These are phyloP conservation scores for Penicillium freii DNA, from an alignment of 2,329 filamentous ascomycete genomes.

Conservation along the genomic window DNA sequence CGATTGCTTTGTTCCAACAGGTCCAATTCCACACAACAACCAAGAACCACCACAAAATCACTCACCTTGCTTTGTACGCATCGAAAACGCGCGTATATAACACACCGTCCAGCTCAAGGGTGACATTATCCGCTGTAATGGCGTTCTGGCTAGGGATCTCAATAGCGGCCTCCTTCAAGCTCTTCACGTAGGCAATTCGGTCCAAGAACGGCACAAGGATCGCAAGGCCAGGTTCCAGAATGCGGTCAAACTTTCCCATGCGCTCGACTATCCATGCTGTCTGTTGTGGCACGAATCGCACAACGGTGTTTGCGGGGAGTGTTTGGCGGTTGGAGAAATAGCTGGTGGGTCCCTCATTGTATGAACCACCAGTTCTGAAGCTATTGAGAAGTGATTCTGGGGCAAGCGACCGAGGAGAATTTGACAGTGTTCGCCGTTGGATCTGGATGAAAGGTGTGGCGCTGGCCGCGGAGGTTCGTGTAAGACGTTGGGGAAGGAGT, in stretches of 20 bases:
- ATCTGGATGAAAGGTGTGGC: conserved; percentile 24
- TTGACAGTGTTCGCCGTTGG: conserved; percentile 33
- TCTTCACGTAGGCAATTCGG: conserved; percentile 96
- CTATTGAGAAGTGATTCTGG: conserved; percentile 36
- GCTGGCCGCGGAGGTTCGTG: conserved; percentile 14
- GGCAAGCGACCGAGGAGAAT: conserved; percentile 28
- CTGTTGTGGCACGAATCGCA: conserved; percentile 98
- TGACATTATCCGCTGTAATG: conserved; percentile 98
- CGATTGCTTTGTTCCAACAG: neutral
- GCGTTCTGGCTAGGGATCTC: conserved; percentile 97
- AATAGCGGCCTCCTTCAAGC: conserved; percentile 90
- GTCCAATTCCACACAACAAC: conserved; percentile 6
- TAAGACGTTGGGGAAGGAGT: conserved; percentile 26
- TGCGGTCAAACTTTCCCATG: conserved; percentile 96
- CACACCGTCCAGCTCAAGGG: conserved; percentile 90
- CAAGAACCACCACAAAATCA: neutral
- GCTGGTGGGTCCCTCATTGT: conserved; percentile 56
- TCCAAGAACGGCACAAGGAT: conserved; percentile 88
- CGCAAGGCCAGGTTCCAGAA: conserved; percentile 86
- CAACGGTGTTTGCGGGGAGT: conserved; percentile 86
- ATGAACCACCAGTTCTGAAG: conserved; percentile 24
- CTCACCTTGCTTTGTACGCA: conserved; percentile 91
- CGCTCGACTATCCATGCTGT: conserved; percentile 99
- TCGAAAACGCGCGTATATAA: conserved; percentile 96
- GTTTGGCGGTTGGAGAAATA: conserved; percentile 68